Conservation (phyloP, 139 green algal genomes). For the Micractinium sp. region DNA sequence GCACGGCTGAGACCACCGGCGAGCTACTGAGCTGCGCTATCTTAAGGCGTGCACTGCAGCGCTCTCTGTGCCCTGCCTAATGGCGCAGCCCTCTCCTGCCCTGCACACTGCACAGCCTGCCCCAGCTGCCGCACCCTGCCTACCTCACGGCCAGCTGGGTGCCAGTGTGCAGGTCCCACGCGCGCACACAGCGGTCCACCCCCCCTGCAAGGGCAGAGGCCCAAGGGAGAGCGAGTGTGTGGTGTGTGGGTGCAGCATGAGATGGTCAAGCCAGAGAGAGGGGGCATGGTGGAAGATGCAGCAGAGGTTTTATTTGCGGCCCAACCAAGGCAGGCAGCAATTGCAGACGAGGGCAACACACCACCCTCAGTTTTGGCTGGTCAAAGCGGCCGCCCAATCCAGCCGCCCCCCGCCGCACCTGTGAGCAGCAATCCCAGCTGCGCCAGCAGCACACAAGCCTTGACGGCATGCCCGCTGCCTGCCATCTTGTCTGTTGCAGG, state of each 20-base stretch:
- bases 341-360: no score
- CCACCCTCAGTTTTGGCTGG: no score
- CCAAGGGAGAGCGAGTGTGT: neutral
- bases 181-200: conserved; percentile 66
- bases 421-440: conserved; percentile 59
- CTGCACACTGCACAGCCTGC: neutral
- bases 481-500: conserved; percentile 58
- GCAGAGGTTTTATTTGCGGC: neutral
- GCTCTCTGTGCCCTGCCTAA: no score
- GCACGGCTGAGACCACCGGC: no score
- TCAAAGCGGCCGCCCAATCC: no score
- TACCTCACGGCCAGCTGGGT: conserved; percentile 50
- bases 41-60: no score
- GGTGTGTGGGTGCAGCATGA: no score
- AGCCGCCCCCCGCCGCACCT: conserved; percentile 40
- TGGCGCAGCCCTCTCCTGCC: neutral
- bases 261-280: neutral
- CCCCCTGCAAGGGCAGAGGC: conserved; percentile 53
- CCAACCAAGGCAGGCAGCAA: no score
- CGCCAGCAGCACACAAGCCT: conserved; percentile 57
- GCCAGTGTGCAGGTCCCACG: conserved; percentile 72
- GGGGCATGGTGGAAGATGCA: neutral
- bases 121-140: neutral
- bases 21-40: no score
- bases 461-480: conserved; percentile 57